Conservation (phyloP, 768 basidiomycete genomes). For the Lactifluus subvellereus region DNA sequence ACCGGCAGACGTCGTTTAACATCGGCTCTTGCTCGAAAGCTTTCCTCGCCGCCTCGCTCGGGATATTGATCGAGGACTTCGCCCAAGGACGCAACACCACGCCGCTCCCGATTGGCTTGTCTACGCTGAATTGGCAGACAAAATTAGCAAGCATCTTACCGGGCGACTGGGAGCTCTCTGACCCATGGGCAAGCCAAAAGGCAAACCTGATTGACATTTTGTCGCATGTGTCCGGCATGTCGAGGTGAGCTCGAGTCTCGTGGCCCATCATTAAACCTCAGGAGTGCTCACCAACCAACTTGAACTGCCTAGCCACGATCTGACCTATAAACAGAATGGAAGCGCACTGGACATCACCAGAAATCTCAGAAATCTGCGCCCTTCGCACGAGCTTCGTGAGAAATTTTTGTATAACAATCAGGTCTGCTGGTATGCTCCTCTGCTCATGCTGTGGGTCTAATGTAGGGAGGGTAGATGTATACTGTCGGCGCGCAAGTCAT, state of each 20-base stretch:
- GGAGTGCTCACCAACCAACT: neutral
- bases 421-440: constrained; percentile 22
- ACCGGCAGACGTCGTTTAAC: constrained; percentile 2
- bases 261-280: neutral
- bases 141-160: constrained; percentile 8
- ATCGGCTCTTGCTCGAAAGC: constrained; percentile 17
- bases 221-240: constrained; percentile 33
- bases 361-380: constrained; percentile 30
- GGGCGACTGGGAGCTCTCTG: constrained; percentile 33
- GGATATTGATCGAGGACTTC: constrained; percentile 16
- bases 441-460: too few relatives aligned
- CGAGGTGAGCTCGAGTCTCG: constrained; percentile 25
- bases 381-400: constrained; percentile 35
- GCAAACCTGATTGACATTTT: constrained; percentile 32
- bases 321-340: constrained; percentile 4
- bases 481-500: constrained; percentile 33
- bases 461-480: constrained; percentile 33
- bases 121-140: constrained; percentile 7
- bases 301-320: constrained; percentile 8
- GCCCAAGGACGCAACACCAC: constrained; percentile 9
- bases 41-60: constrained; percentile 8
- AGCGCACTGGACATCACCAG: constrained; percentile 10
- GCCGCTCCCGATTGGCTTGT: constrained; percentile 1
- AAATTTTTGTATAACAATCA: constrained; percentile 36
- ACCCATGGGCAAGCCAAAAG: constrained; percentile 31